These are phyloP conservation scores for Xerocomus brunneocitrinus DNA, from an alignment of 768 basidiomycete species.

Conservation along the genomic window DNA sequence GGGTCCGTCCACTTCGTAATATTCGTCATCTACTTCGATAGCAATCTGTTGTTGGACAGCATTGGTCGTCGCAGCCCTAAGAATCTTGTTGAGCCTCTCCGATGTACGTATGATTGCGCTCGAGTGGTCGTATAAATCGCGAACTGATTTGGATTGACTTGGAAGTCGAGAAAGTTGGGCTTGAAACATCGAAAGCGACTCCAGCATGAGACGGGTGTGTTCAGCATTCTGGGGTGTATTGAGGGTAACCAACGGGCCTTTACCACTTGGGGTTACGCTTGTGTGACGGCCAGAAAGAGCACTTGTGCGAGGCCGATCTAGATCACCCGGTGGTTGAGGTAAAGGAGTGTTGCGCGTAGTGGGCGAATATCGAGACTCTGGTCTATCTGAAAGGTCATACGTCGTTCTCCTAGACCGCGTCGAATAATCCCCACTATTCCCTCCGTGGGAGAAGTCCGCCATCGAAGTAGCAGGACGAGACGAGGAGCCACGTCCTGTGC, in stretches of 20 bases:
- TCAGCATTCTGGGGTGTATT: conserved; percentile 37
- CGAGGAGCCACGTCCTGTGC: conserved; percentile 10
- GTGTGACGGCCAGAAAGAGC: conserved; percentile 11
- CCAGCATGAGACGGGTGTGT: conserved; percentile 66
- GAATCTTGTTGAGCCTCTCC: conserved; percentile 60
- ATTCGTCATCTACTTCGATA: conserved; percentile 60
- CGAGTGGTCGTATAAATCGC: conserved; percentile 58
- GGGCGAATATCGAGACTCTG: conserved; percentile 15
- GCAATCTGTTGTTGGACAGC: conserved; percentile 74
- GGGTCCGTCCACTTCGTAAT: conserved; percentile 17
- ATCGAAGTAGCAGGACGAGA: conserved; percentile 52
- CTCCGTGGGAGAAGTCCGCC: conserved; percentile 42
- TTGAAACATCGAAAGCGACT: conserved; percentile 68
- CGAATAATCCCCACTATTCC: conserved; percentile 11
- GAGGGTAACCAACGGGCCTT: conserved; percentile 8
- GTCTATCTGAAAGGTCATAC: conserved; percentile 25
- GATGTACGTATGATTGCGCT: conserved; percentile 59
- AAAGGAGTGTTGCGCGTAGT: conserved; percentile 7
- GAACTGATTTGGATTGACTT: conserved; percentile 38
- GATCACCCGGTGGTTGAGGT: conserved; percentile 16
- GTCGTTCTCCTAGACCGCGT: conserved; percentile 21
- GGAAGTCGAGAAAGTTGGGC: conserved; percentile 56
- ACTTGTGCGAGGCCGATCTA: conserved; percentile 11
- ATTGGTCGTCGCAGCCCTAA: conserved; percentile 50
- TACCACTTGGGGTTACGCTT: conserved; percentile 16